Percentiles rank a stretch among this genome's conserved stretches.
Conservation (phyloP, 129 eudicot species). For the Sambucus nigra region DNA sequence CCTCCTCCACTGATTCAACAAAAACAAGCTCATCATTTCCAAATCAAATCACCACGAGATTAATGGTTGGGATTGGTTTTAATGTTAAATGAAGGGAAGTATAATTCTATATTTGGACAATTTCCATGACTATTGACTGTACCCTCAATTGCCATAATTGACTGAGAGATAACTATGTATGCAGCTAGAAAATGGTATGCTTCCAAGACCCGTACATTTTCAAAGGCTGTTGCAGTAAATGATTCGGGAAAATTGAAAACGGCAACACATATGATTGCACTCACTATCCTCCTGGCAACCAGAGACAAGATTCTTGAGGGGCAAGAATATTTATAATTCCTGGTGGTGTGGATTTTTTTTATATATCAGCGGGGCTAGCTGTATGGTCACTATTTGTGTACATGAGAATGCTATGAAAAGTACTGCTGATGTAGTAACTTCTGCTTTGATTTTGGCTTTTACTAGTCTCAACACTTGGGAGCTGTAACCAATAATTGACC, state of each 20-base stretch:
- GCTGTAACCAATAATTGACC: conserved; percentile 5
- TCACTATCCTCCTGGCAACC: conserved; percentile 65
- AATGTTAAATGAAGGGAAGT: too few species aligned
- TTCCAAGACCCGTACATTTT: neutral
- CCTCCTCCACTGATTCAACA: too few species aligned
- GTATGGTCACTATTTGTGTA: conserved; percentile 89
- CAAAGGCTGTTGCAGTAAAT: conserved; percentile 98
- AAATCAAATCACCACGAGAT: too few species aligned
- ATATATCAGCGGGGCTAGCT: conserved; percentile 72
- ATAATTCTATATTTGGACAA: too few species aligned
- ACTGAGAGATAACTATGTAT: conserved; percentile 58
- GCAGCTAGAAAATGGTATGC: conserved; percentile 57
- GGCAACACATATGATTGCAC: conserved; percentile 86
- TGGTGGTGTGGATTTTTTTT: conserved; percentile 67
- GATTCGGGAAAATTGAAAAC: conserved; percentile 98
- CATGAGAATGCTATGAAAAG: conserved; percentile 90
- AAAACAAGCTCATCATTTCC: too few species aligned
- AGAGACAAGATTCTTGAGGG: conserved; percentile 74
- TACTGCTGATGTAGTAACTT: conserved; percentile 57
- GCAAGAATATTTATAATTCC: conserved; percentile 45
- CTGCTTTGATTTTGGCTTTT: neutral
- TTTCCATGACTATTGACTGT: too few species aligned
- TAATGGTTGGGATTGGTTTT: too few species aligned
- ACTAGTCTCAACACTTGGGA: conserved; percentile 1
- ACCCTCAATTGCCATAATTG: too few species aligned